A percentile compares a stretch with the other conserved stretches of the same genome.
phyloP scores from a whole-genome alignment of 441 rosid species.

The Manihot esculenta region DNA sequence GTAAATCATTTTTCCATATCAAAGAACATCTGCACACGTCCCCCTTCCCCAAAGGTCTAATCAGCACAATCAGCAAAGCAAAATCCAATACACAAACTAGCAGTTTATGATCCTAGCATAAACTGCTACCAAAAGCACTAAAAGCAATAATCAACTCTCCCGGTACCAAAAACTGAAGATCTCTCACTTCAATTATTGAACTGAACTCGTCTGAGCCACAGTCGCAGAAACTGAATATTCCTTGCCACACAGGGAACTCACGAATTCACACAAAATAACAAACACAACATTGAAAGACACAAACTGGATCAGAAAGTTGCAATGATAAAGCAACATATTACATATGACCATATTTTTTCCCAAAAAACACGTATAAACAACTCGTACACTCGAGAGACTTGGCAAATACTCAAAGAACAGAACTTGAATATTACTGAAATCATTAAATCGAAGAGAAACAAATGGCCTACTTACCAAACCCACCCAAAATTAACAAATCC shows the following conservation, averaged over 20 bases:
- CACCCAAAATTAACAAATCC: not conserved
- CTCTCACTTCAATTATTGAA: slow-evolving; percentile 1
- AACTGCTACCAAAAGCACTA: not conserved
- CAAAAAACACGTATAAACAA: not conserved
- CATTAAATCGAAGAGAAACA: not conserved
- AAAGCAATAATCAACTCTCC: slow-evolving; percentile 10
- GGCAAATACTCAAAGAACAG: not conserved
- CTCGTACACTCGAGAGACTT: not conserved
- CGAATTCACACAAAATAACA: not conserved
- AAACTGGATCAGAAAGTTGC: not conserved
- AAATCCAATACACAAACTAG: not conserved
- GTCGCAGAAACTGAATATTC: not conserved
- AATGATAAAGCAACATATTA: not conserved
- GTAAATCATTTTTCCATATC: not conserved
- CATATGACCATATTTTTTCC: not conserved
- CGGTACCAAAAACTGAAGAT: not conserved
- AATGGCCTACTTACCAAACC: not conserved
- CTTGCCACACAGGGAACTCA: not conserved
- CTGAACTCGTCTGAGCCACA: not conserved
- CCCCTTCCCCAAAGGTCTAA: not conserved
- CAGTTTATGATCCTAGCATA: not conserved
- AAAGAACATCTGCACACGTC: not conserved
- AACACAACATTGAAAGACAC: not conserved
- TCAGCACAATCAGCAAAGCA: not conserved
- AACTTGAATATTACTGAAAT: not conserved